Evolutionary conservation across 1,284 basidiomycete species (phyloP), one percentile per base, ranked within the genome.

Genomic region (Termitomyces sp.): DNA sequence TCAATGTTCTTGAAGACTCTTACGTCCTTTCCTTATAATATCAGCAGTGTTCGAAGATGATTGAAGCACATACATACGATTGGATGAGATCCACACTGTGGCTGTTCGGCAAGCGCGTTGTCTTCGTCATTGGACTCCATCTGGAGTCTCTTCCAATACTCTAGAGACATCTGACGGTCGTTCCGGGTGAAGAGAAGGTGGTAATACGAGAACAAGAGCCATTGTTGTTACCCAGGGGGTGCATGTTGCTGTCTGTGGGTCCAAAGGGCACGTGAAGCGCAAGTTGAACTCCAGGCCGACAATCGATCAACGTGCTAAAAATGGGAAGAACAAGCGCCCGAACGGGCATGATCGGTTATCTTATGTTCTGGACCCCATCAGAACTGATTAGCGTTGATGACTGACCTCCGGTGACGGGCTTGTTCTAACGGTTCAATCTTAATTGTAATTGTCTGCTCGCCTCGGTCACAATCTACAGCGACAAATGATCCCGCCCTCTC

Each of bases 251-350:
- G 42, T 43, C 5, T 54, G 53, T 54, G 48, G 53, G 53, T 54
- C 53, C 53, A 50, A 28, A 45, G n/a, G 26, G 34, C 53, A 54
- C 53, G 53, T 54, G 53, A 10, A 26, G 41, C 47, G 45, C 38
- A 46, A 34, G 21, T 44, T n/a, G 7, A 19, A 36, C 9, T 13
- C 34, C 10, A 5, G 8, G n/a, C 51, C 43, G 36, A 44, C 39
- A 40, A 50, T 39, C 39, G 49, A 30, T 19, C 48, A n/a, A 10
- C 21, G 6, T 42, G n/a, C 33, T 9, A 26, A 36, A 38, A 48
- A 24, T 17, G 33, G 33, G 3, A 48, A 36, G 24, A 42, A 48
- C 44, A 53, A 53, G 52, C 52, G 52, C 45, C 45, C 38, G 34
- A 26, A 26, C 15, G 15, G 21, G 5, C 8, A 42, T 30, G 28